These are phyloP conservation scores for Myrica gale DNA, from an alignment of 306 rosid species.

Conservation along the genomic window DNA sequence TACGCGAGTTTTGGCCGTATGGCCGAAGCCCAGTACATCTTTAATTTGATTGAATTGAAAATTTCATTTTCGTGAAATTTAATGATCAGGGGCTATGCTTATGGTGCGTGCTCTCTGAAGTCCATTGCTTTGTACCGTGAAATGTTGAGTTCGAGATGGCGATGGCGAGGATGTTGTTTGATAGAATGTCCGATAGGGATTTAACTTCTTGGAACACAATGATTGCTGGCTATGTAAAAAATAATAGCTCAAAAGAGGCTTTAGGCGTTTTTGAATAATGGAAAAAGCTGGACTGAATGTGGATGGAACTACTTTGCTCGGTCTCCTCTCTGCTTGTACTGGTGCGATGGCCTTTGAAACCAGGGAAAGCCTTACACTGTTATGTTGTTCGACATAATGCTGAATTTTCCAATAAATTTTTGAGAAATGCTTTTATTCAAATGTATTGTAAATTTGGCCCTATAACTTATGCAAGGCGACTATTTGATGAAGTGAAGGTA, in stretches of 20 bases:
- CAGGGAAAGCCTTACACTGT: constrained; percentile 54
- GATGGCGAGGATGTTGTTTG: constrained; percentile 49
- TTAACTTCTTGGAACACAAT: not conserved
- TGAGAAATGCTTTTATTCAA: constrained; percentile 50
- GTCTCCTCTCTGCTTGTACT: constrained; percentile 48
- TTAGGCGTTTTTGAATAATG: constrained; percentile 33
- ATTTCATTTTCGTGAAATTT: constrained; percentile 51
- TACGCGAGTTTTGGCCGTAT: constrained; percentile 47
- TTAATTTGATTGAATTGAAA: constrained; percentile 37
- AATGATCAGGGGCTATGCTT: constrained; percentile 57
- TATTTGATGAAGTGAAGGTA: constrained; percentile 40
- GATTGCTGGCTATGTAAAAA: too few species aligned
- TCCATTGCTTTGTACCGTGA: constrained; percentile 47
- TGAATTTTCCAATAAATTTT: constrained; percentile 32
- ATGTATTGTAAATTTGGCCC: constrained; percentile 53
- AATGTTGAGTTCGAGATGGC: constrained; percentile 42
- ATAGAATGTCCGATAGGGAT: constrained; percentile 48
- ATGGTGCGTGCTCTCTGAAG: constrained; percentile 17
- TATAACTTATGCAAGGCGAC: constrained; percentile 36
- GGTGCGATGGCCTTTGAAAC: constrained; percentile 40
- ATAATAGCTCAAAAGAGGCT: constrained; percentile 34
- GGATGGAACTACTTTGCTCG: constrained; percentile 55
- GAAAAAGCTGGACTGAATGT: constrained; percentile 33
- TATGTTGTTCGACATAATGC: constrained; percentile 36
- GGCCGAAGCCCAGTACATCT: constrained; percentile 43